Evolutionary conservation across 1,284 basidiomycete genomes (phyloP).

Genomic region (Papiliotrema nemorosa): DNA sequence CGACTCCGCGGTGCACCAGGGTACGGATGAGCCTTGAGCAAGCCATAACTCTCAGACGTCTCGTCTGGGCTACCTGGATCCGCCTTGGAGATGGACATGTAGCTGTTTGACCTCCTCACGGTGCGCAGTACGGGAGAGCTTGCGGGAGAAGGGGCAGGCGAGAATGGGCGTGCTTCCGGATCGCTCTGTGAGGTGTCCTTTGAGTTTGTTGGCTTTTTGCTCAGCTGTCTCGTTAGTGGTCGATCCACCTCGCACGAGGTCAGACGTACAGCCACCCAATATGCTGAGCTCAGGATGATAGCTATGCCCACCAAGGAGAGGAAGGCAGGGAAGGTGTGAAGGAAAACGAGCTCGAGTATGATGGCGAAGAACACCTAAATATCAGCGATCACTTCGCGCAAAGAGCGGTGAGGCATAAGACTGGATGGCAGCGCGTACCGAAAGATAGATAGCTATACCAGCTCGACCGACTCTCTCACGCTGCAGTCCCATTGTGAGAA

Average conservation of each 20-base stretch:
- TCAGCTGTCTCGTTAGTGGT: not conserved
- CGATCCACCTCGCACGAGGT: too few relatives aligned
- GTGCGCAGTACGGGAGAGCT: not conserved
- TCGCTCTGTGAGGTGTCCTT: not conserved
- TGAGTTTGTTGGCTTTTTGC: not conserved
- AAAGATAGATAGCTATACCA: slow-evolving; percentile 46
- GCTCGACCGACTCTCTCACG: slow-evolving; percentile 49
- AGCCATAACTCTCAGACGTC: not conserved
- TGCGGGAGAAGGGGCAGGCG: not conserved
- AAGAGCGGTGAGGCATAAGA: not conserved
- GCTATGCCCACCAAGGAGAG: slow-evolving; percentile 39
- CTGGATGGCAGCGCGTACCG: slow-evolving; percentile 20
- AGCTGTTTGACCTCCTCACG: not conserved
- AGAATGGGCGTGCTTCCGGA: not conserved
- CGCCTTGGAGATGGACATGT: not conserved
- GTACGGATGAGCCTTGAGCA: too few relatives aligned
- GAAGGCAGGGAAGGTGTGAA: slow-evolving; percentile 40
- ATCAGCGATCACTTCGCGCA: not conserved
- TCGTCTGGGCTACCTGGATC: too few relatives aligned
- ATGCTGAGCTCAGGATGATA: slow-evolving; percentile 43
- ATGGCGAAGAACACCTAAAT: slow-evolving; percentile 42
- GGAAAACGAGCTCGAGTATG: slow-evolving; percentile 45
- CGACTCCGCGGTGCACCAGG: too few relatives aligned
- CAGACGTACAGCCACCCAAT: slow-evolving; percentile 41
- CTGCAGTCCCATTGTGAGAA: slow-evolving; percentile 47